Evolutionary conservation across 768 basidiomycete species (phyloP), one percentile per base, ranked within the genome.

Genomic region (Lepiota venenata): DNA sequence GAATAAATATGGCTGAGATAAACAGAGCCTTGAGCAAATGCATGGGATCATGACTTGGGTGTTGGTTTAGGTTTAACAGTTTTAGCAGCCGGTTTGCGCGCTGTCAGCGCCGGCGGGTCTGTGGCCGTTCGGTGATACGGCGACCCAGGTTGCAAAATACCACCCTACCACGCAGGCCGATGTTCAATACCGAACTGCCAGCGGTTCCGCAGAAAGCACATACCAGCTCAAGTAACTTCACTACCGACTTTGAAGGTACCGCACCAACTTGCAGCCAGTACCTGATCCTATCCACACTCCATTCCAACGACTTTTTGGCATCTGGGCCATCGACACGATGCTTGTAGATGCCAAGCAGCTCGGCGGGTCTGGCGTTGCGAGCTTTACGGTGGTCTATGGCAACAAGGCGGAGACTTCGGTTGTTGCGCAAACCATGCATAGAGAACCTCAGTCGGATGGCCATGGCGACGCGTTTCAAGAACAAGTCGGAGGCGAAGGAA

Each of bases 221-320:
- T 62, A 93, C 96, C 77, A 85, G 74, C 65, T 88, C 84, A 63
- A 98, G 70, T 59, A 98, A 63, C 61, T 78, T 85, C 38, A 87
- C 81, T 4, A 90, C 91, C 5, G 87, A 77, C 64, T 85, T 84
- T 42, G 83, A 88, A 1, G 96, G 96, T 56, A 80, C 68, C 32
- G 96, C 96, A 0, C 94, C 95, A 15, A 87, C 82, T 32, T 78
- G 78, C 37, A 98, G 69, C 96, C 96, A 98, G 64, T 91, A 93
- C 55, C 79, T 78, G 67, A 98, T 91, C 66, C 96, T 83, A 61
- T 91, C 86, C 21, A 87, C 85, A 68, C 93, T 93, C 94, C 95
- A 98, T 61, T 87, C 81, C 52, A 98, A 76, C 32, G 81, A 84
- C 71, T 94, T 96, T 60, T 81, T 77, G 20, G 73, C 68, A 55